Evolutionary conservation across 1,284 basidiomycete genomes (phyloP).

Genomic region (Malassezia japonica): DNA sequence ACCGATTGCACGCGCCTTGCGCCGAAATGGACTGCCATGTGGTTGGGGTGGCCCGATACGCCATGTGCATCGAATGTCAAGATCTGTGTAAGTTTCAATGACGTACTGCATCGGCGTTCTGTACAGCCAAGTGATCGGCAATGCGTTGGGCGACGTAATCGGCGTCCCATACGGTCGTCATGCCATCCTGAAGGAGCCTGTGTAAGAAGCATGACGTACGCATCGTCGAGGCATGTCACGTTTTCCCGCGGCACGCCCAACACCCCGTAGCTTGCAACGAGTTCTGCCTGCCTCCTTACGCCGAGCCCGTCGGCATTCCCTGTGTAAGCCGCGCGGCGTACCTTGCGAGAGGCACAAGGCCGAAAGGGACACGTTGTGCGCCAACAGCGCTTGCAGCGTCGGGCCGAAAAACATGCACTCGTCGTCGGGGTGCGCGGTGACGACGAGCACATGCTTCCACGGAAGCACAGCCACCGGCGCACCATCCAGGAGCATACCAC

Average conservation of each 20-base stretch:
- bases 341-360: constrained; percentile 51
- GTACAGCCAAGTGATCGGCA: constrained; percentile 54
- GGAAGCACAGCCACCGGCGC: too few relatives aligned
- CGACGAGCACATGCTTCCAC: constrained; percentile 52
- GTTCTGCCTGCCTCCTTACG: constrained; percentile 57
- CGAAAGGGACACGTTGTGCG: constrained; percentile 43
- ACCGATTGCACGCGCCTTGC: background rate
- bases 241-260: constrained; percentile 59
- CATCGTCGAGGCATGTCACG: constrained; percentile 61
- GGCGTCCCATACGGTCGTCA: constrained; percentile 61
- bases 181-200: constrained; percentile 61
- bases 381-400: constrained; percentile 57
- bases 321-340: constrained; percentile 13
- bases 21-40: constrained; percentile 61
- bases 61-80: constrained; percentile 79
- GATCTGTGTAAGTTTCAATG: constrained; percentile 52
- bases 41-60: constrained; percentile 80
- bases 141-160: constrained; percentile 59
- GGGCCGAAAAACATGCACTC: constrained; percentile 87
- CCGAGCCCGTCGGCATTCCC: constrained; percentile 77
- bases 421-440: constrained; percentile 84
- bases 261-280: constrained; percentile 51
- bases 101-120: constrained; percentile 18
- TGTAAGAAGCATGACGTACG: constrained; percentile 53
- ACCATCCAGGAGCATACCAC: background rate